Evolutionary conservation across 306 rosid species (phyloP), one percentile per base, ranked within the genome.

Genomic region (Quillaja saponaria): DNA sequence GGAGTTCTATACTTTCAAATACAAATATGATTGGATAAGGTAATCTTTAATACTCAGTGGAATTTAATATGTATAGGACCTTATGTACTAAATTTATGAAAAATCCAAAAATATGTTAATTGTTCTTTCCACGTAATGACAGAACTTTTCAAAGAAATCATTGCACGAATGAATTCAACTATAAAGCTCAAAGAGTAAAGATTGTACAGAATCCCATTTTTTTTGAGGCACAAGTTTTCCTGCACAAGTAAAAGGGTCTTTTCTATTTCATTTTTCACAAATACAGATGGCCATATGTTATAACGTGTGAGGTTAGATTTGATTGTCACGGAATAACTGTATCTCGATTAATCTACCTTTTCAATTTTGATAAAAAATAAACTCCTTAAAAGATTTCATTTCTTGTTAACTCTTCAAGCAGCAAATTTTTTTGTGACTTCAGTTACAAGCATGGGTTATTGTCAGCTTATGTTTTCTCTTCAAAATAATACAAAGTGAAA

Each of bases 101-200:
- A 35, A 16, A 48, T n/a, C n/a, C n/a, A 45, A 31, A 33, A 16
- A 34, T 60, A 14, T 17, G 58, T 19, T 14, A 2, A 25, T 47
- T 14, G 60, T 47, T 74, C 68, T 78, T 64, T 75, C 74, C 79
- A 71, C 68, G 68, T 68, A 63, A 64, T 78, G 78, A 71, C 74
- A 64, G 21, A 79, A 75, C 86, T 63, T 81, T 78, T 67, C 64
- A 63, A 70, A 55, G 72, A 57, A 71, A 73, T 73, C 58, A 81
- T 66, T 71, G 52, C 61, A 65, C 63, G 59, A 47, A 61, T 55
- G 72, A 73, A 72, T 64, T 34, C 49, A 58, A 41, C 67, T 40
- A 45, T 31, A 41, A 58, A 68, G 69, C 63, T 64, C 61, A 34
- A 63, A 47, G 76, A 40, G 59, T 52, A 68, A 73, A 72, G 65